Conservation (phyloP, 2,329 filamentous ascomycete species). For the Colletotrichum tofieldiae region DNA sequence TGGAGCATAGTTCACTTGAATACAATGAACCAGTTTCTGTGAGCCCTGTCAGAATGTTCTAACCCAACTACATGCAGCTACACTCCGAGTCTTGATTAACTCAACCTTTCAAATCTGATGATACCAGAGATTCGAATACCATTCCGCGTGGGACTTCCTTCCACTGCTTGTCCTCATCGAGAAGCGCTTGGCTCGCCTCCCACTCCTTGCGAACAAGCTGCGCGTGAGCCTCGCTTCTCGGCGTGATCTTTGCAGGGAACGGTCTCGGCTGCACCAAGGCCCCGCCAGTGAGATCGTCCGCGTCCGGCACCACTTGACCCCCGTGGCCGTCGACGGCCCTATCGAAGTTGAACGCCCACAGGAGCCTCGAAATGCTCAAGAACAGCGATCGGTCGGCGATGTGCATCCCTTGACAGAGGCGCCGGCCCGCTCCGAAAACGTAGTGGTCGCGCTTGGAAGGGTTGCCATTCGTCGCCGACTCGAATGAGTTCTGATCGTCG, state of each 20-base stretch:
- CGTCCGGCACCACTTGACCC: constrained; percentile 54
- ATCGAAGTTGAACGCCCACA: constrained; percentile 68
- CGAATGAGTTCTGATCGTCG: constrained; percentile 43
- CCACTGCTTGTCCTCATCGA: constrained; percentile 26
- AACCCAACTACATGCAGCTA: neutral
- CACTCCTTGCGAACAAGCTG: constrained; percentile 23
- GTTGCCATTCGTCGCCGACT: constrained; percentile 49
- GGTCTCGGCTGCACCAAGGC: constrained; percentile 21
- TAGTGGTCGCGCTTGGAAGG: constrained; percentile 54
- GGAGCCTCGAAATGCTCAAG: constrained; percentile 61
- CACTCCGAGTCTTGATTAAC: no score
- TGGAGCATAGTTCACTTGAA: no score
- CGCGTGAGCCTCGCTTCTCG: constrained; percentile 26
- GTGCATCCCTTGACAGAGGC: constrained; percentile 56
- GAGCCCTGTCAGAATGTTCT: neutral
- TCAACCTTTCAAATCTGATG: constrained; percentile 5
- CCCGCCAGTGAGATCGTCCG: constrained; percentile 40
- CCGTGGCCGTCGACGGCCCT: constrained; percentile 38
- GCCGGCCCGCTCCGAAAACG: constrained; percentile 48
- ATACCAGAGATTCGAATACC: constrained; percentile 11
- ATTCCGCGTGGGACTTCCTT: constrained; percentile 21
- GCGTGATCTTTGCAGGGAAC: constrained; percentile 35
- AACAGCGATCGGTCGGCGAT: constrained; percentile 66
- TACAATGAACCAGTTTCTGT: neutral
- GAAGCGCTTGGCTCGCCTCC: constrained; percentile 17